phyloP scores from a whole-genome alignment of 805 yeast species.

The Alloascoidea africana region DNA sequence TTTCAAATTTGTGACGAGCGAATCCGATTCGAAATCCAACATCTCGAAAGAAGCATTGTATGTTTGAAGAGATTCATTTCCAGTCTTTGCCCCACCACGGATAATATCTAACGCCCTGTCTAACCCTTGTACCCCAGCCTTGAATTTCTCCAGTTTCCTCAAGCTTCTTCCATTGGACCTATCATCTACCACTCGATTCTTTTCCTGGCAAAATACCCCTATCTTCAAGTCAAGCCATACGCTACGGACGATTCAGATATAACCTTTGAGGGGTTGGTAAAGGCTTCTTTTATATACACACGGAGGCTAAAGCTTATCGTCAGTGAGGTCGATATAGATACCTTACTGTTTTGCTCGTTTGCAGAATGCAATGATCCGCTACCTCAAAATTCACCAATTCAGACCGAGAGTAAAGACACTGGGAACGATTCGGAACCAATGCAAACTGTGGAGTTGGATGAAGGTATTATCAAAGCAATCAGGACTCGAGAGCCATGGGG shows the following conservation, averaged over 20 bases:
- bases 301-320: background rate
- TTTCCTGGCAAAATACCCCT: background rate
- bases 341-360: background rate
- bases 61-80: too few relatives aligned
- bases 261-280: background rate
- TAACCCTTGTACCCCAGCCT: background rate
- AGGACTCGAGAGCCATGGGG: background rate
- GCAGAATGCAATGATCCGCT: background rate
- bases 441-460: background rate
- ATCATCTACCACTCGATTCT: background rate
- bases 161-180: background rate
- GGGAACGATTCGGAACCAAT: background rate
- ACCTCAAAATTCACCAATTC: background rate
- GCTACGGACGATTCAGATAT: background rate
- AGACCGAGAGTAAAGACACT: too few relatives aligned
- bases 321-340: background rate
- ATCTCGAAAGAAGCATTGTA: slow-evolving; percentile 1
- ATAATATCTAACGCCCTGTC: too few relatives aligned
- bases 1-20: background rate
- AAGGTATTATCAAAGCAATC: background rate
- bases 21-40: background rate
- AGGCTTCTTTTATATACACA: background rate
- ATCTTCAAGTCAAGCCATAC: background rate
- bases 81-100: background rate
- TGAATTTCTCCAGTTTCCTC: background rate